Base-by-base conservation (phyloP, 176 grass and related monocot species). In the Hordeum vulgare region DNA sequence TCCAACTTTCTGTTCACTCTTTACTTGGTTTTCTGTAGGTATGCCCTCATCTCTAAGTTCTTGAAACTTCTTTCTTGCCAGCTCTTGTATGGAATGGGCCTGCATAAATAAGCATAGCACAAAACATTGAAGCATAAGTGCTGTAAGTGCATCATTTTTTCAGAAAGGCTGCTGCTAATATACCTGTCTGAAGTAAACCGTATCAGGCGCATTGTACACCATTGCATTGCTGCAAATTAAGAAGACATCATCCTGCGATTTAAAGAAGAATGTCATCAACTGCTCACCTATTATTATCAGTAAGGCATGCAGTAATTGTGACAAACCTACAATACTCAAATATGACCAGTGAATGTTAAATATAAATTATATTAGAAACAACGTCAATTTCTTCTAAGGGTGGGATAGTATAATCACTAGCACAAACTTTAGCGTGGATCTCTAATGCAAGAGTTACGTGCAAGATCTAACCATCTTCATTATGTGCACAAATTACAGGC, bases 171-270 rank as follows among this genome's bases (percentile, higher is more conserved):
- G 17, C 58, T 79, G 17, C 41, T 63, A 62, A 24, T 2, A 54
- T 90, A 96, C 97, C 97, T 99, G 97, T 96, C 93, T 96, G 82
- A 96, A 99, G 68, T 99, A 99, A 54, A 99, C 85, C 56, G 97
- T 99, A 81, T 94, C 93, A 66, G 97, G 97, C 26, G 93, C 97
- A 86, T 99, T 99, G 66, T 99, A 99, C 75, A 96, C 89, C 97
- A 99, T 99, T 1, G 97, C 97, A 7, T 99, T 99, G 78, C 86
- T 94, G 87, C 97, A 99, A 87, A 99, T 92, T 75, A 99, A 96
- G 91, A 94, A 96, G 45, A 99, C 89, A 80, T 99, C 93, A 85
- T 96, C 97, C 97, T 99, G 91, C 74, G 88, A 83, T 89, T 79
- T 61, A 59, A 80, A 90, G 42, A 84, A 86, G 57, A 2, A 54